These are phyloP conservation scores for barrel medic (Medicago truncatula) DNA, from an alignment of 306 rosid species.

Conservation along the genomic window MtrunA17r5.0-ANR NC_053044.1:53729001-53729500, in stretches of 20 bases:
- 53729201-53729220: conserved; percentile 14
- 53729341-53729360: conserved; percentile 61
- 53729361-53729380: conserved; percentile 67
- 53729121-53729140: conserved; percentile 2
- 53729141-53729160: conserved; percentile 24
- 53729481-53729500: conserved; percentile 53
- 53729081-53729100: conserved; percentile 23
- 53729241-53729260: conserved; percentile 25
- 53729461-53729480: conserved; percentile 71
- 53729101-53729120: background rate
- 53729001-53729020: background rate
- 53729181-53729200: conserved; percentile 30
- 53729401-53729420: conserved; percentile 92
- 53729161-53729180: conserved; percentile 23
- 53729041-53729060: conserved; percentile 6
- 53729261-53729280: conserved; percentile 22
- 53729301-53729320: conserved; percentile 30
- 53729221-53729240: conserved; percentile 25
- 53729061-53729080: conserved; percentile 11
- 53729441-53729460: conserved; percentile 83
- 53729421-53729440: conserved; percentile 93
- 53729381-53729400: conserved; percentile 94
- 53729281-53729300: conserved; percentile 18
- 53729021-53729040: background rate
- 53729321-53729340: conserved; percentile 32